Base-by-base conservation (phyloP, 495 filamentous ascomycete genomes). In the Cercophora samala region DNA sequence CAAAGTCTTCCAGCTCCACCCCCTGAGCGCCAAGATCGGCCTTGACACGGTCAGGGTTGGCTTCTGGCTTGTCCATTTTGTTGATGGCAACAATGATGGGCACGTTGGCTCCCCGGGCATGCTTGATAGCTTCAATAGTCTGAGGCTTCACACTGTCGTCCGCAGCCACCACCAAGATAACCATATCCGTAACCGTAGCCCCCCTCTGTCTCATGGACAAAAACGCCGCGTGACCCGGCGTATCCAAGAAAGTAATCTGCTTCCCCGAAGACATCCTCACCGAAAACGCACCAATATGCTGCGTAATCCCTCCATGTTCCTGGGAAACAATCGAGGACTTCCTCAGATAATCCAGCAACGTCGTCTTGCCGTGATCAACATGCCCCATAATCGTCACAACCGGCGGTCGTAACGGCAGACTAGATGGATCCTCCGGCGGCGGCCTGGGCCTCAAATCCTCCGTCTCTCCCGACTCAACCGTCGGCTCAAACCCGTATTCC, bases 311-410 rank as follows among this genome's bases (percentile, higher is more conserved):
- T 65, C 96, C 96, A 71, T 97, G 92, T 75, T 99, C 96, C 58
- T 89, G 86, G 2, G 90, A 91, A 21, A 89, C 96, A 37, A 98
- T 88, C 0, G 93, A 96, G 4, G 93, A 94, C 69, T 97, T 93
- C 15, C 96, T 92, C 32, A 99, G 83, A 81, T 88, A 98, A 69
- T 99, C 96, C 9, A 99, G 82, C 32, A 99, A 86, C 0, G 96
- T 98, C 0, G 96, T 99, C 81, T 99, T 99, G 29, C 96, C 96
- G 76, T 99, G 96, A 74, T 99, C 96, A 70, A 99, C 96, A 70
- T 99, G 96, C 6, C 96, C 96, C 96, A 99, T 99, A 74, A 99
- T 98, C 17, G 96, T 99, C 53, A 99, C 95, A 17, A 99, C 91
- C 5, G 96, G 96, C 8, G 96, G 94, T 53, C 96, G 86, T 6